These are phyloP conservation scores for Aspergillus diversus DNA, from an alignment of 495 filamentous ascomycete genomes.

Conservation along the genomic window DNA sequence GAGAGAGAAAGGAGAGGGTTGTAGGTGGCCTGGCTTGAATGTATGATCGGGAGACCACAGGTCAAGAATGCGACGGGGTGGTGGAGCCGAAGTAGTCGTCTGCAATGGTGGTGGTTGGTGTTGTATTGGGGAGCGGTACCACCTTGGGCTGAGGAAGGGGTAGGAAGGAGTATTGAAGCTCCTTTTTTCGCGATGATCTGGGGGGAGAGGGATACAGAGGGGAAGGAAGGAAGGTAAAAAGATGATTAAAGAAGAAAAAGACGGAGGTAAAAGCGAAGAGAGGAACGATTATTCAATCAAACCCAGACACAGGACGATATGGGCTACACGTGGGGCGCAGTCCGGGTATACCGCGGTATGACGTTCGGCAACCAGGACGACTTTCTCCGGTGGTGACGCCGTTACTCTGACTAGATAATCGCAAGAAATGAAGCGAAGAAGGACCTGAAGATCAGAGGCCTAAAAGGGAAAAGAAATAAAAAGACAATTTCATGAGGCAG, in stretches of 20 bases:
- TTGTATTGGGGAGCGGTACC: background rate
- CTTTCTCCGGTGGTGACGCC: slow-evolving; percentile 20
- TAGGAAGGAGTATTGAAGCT: background rate
- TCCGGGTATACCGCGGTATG: slow-evolving; percentile 31
- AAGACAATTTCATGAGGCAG: background rate
- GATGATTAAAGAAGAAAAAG: background rate
- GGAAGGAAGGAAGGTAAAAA: slow-evolving; percentile 2
- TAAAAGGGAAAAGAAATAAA: background rate
- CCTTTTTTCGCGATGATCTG: background rate
- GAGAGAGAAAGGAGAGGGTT: background rate
- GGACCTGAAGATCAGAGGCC: slow-evolving; percentile 3
- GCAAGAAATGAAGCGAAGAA: slow-evolving; percentile 6
- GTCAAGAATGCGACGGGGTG: background rate
- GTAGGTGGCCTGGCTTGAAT: background rate
- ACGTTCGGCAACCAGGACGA: slow-evolving; percentile 27
- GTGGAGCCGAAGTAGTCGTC: background rate
- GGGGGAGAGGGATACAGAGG: background rate
- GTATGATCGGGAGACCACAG: background rate
- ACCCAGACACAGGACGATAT: slow-evolving; percentile 12
- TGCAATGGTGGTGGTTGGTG: background rate
- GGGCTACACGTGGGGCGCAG: slow-evolving; percentile 29
- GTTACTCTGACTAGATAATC: slow-evolving; percentile 8
- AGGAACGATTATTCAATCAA: slow-evolving; percentile 14
- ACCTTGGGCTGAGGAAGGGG: background rate
- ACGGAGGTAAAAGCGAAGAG: slow-evolving; percentile 11